phyloP scores from a whole-genome alignment of 768 basidiomycete genomes.

The Kwoniella heveanensis region DNA sequence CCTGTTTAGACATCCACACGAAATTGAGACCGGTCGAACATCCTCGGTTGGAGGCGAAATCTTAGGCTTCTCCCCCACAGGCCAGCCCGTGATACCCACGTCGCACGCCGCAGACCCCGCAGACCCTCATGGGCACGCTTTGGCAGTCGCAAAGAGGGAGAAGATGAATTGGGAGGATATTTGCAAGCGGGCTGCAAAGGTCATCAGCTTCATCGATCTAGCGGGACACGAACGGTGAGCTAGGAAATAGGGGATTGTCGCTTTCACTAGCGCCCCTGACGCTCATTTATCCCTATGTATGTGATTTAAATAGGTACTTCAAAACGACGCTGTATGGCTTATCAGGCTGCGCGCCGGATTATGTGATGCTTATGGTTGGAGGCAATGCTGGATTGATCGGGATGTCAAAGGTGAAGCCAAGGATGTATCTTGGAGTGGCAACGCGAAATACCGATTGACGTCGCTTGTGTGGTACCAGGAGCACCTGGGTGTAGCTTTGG shows the following conservation, averaged over 20 bases:
- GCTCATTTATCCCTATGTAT: neutral
- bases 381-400: conserved; percentile 72
- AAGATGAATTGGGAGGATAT: conserved; percentile 97
- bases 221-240: conserved; percentile 93
- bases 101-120: conserved; percentile 47
- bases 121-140: conserved; percentile 56
- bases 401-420: conserved; percentile 53
- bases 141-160: conserved; percentile 62
- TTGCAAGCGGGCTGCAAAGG: conserved; percentile 81
- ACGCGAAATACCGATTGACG: no score
- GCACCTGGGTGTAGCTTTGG: conserved; percentile 91
- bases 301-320: conserved; percentile 49
- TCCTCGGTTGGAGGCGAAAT: conserved; percentile 99
- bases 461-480: no score
- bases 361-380: conserved; percentile 90
- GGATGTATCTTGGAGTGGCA: neutral
- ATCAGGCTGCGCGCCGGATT: conserved; percentile 81
- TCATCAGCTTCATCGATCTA: conserved; percentile 91
- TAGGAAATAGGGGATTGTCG: neutral
- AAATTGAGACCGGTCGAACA: conserved; percentile 92
- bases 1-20: conserved; percentile 95
- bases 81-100: conserved; percentile 75
- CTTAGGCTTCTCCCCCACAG: conserved; percentile 77
- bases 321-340: conserved; percentile 89
- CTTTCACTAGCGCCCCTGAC: no score